Conservation (phyloP, 2,329 filamentous ascomycete species). For the Monosporascus sp. region DNA sequence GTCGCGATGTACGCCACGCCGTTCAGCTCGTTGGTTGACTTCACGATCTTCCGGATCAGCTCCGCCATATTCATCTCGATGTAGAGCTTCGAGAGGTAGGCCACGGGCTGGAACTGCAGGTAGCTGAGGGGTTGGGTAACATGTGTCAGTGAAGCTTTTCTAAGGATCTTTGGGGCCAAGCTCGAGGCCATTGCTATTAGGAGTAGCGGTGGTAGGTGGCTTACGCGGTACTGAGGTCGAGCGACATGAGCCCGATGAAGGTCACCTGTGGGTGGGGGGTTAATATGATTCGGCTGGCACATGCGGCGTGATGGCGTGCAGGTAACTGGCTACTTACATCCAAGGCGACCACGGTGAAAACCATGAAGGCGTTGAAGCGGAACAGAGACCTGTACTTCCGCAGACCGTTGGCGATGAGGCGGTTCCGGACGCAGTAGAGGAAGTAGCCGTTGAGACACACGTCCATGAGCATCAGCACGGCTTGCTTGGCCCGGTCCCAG, state of each 20-base stretch:
- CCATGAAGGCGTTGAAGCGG: slow-evolving; percentile 39
- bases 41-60: slow-evolving; percentile 35
- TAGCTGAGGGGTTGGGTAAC: slow-evolving; percentile 21
- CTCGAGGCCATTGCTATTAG: too few species aligned
- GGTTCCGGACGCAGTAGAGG: slow-evolving; percentile 35
- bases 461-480: slow-evolving; percentile 40
- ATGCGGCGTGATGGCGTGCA: too few species aligned
- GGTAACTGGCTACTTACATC: slow-evolving; percentile 23
- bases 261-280: slow-evolving; percentile 9
- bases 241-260: slow-evolving; percentile 38
- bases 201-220: background rate
- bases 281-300: too few species aligned
- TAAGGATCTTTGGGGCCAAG: background rate
- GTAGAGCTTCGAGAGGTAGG: slow-evolving; percentile 28
- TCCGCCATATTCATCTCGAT: slow-evolving; percentile 48
- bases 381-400: slow-evolving; percentile 40
- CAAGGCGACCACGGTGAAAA: slow-evolving; percentile 38
- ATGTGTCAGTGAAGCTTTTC: background rate
- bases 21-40: background rate
- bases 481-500: slow-evolving; percentile 46
- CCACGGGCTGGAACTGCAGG: slow-evolving; percentile 36
- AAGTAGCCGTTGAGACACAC: slow-evolving; percentile 41
- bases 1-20: background rate
- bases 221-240: slow-evolving; percentile 37
- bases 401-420: slow-evolving; percentile 39